A percentile compares a stretch with the other conserved stretches of the same genome.
Conservation (phyloP, 768 basidiomycete genomes). For the Aureoboletus auriporus region DNA sequence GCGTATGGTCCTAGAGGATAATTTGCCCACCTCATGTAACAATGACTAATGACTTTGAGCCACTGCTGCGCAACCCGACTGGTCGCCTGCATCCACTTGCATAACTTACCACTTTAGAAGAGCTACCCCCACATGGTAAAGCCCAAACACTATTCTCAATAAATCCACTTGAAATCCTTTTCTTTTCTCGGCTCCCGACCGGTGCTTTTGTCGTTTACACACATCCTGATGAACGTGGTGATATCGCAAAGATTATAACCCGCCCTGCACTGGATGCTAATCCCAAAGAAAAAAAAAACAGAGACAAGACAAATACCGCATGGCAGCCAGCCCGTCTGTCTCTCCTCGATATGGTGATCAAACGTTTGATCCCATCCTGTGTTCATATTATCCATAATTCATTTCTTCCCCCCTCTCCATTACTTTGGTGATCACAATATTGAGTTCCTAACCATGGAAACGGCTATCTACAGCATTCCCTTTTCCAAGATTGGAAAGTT, state of each 20-base stretch:
- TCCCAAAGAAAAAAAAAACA: no score
- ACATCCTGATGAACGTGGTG: no score
- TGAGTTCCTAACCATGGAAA: background rate
- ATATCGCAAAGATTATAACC: no score
- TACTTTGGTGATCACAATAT: background rate
- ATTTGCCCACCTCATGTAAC: no score
- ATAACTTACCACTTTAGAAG: constrained; percentile 8
- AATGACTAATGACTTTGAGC: no score
- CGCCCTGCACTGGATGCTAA: no score
- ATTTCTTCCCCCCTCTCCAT: background rate
- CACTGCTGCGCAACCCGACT: no score
- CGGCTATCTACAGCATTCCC: background rate
- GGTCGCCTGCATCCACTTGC: background rate
- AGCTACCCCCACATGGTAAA: constrained; percentile 18
- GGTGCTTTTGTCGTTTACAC: no score
- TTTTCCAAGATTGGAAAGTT: no score
- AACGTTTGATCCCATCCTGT: background rate
- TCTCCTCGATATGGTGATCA: background rate
- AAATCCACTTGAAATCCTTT: no score
- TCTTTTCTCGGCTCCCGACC: no score
- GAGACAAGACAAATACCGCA: background rate
- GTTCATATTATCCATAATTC: background rate
- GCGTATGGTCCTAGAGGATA: constrained; percentile 1
- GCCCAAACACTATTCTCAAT: background rate
- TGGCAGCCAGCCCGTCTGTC: background rate